Evolutionary conservation across 148 eudicot species (phyloP).

Genomic region (Rhododendron ferrugineum): DNA sequence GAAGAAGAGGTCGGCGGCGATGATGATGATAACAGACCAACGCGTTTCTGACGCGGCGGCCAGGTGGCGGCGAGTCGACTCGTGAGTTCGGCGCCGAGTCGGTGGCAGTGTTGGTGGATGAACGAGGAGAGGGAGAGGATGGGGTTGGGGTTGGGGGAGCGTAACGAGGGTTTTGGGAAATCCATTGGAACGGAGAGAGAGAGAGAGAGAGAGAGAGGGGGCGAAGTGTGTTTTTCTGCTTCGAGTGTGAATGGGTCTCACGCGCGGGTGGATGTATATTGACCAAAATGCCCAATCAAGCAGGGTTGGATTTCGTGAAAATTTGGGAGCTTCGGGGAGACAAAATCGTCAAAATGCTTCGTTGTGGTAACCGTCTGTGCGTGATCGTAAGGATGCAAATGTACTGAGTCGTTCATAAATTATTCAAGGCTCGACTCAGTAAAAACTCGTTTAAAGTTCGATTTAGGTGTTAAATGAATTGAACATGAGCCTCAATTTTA

Average conservation of each 20-base stretch:
- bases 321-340: no score
- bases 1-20: not conserved
- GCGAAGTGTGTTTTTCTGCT: not conserved
- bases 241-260: not conserved
- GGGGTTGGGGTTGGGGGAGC: slow-evolving; percentile 39
- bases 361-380: no score
- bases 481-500: no score
- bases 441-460: no score
- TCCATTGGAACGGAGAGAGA: slow-evolving; percentile 26
- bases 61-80: slow-evolving; percentile 38
- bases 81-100: slow-evolving; percentile 40
- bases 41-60: slow-evolving; percentile 19
- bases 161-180: slow-evolving; percentile 22
- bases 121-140: slow-evolving; percentile 40
- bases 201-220: not conserved
- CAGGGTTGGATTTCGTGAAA: no score
- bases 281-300: no score
- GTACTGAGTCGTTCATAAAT: no score
- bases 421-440: fast-evolving
- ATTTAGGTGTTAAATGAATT: no score
- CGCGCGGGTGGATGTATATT: not conserved
- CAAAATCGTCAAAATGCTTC: no score
- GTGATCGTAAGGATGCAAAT: fast-evolving
- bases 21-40: not conserved
- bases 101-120: slow-evolving; percentile 45